A percentile compares a stretch with the other conserved stretches of the same genome.
phyloP scores from a whole-genome alignment of 768 basidiomycete genomes.

The Tephrocybe sp. region DNA sequence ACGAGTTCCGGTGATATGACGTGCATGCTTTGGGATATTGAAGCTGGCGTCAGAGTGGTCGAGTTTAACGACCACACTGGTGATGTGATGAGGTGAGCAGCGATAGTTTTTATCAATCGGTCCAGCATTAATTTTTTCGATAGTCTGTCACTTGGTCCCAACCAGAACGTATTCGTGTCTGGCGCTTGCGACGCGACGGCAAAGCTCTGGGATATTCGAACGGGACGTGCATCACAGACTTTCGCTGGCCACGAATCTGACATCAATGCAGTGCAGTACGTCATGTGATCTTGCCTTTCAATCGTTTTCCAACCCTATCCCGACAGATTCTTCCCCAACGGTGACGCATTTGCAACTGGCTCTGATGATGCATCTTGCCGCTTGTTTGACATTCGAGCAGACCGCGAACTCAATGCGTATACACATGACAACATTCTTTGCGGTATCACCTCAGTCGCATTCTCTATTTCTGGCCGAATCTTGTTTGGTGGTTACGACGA shows the following conservation, averaged over 20 bases:
- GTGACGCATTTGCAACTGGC: slow-evolving; percentile 97
- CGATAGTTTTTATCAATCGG: slow-evolving; percentile 3
- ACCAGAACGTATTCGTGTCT: slow-evolving; percentile 94
- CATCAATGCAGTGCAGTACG: slow-evolving; percentile 98
- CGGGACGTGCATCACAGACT: slow-evolving; percentile 95
- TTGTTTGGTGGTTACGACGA: slow-evolving; percentile 99
- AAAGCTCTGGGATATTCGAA: slow-evolving; percentile 98
- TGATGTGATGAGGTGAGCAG: slow-evolving; percentile 94
- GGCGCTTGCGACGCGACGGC: slow-evolving; percentile 98
- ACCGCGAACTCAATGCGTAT: slow-evolving; percentile 94
- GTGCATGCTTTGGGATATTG: slow-evolving; percentile 99
- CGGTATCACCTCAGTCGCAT: slow-evolving; percentile 98
- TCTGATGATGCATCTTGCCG: slow-evolving; percentile 99
- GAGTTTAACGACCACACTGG: slow-evolving; percentile 99
- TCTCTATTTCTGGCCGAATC: slow-evolving; percentile 96
- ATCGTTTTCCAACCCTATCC: slow-evolving; percentile 11
- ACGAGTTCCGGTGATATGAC: slow-evolving; percentile 99
- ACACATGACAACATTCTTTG: slow-evolving; percentile 99
- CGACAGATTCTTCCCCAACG: slow-evolving; percentile 95
- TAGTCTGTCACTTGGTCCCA: slow-evolving; percentile 92
- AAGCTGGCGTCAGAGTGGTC: slow-evolving; percentile 94
- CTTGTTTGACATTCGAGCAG: slow-evolving; percentile 95
- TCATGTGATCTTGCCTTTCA: slow-evolving; percentile 20
- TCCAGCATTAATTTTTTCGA: slow-evolving; percentile 12
- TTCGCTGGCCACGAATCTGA: slow-evolving; percentile 99